phyloP scores from a whole-genome alignment of 495 filamentous ascomycete species.

The Daldinia childiae region DNA sequence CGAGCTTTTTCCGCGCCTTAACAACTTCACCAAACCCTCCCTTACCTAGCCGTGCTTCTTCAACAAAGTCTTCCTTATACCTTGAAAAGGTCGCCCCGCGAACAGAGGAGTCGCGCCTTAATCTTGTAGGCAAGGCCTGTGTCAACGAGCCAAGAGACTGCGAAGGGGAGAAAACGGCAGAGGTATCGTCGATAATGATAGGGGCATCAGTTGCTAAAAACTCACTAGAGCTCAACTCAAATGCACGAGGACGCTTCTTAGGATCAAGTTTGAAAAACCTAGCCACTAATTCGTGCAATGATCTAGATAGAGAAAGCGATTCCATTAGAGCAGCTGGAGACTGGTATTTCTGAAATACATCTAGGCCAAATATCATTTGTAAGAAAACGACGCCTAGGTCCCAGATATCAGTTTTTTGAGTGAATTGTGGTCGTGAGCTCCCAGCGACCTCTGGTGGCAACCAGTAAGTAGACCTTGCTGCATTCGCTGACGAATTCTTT shows the following conservation, averaged over 20 bases:
- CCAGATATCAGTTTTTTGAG: slow-evolving; percentile 92
- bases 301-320: slow-evolving; percentile 68
- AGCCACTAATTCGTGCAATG: slow-evolving; percentile 79
- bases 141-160: slow-evolving; percentile 53
- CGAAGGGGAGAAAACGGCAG: slow-evolving; percentile 45
- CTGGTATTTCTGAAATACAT: slow-evolving; percentile 76
- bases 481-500: slow-evolving; percentile 58
- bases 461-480: slow-evolving; percentile 83
- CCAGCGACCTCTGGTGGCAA: slow-evolving; percentile 79
- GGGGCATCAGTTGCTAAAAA: slow-evolving; percentile 75
- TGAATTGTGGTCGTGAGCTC: slow-evolving; percentile 64
- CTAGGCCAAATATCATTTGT: slow-evolving; percentile 92
- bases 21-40: slow-evolving; percentile 98
- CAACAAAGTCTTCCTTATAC: slow-evolving; percentile 88
- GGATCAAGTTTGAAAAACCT: slow-evolving; percentile 84
- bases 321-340: slow-evolving; percentile 78
- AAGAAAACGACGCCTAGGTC: slow-evolving; percentile 87
- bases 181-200: slow-evolving; percentile 57
- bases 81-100: slow-evolving; percentile 64
- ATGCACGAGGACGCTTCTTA: slow-evolving; percentile 86
- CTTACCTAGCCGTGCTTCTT: slow-evolving; percentile 86
- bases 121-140: slow-evolving; percentile 50
- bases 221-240: slow-evolving; percentile 87
- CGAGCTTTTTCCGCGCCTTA: slow-evolving; percentile 91
- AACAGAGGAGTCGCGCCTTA: slow-evolving; percentile 62